phyloP scores from a whole-genome alignment of 1,284 basidiomycete genomes.

The Lentinus polychrous region DNA sequence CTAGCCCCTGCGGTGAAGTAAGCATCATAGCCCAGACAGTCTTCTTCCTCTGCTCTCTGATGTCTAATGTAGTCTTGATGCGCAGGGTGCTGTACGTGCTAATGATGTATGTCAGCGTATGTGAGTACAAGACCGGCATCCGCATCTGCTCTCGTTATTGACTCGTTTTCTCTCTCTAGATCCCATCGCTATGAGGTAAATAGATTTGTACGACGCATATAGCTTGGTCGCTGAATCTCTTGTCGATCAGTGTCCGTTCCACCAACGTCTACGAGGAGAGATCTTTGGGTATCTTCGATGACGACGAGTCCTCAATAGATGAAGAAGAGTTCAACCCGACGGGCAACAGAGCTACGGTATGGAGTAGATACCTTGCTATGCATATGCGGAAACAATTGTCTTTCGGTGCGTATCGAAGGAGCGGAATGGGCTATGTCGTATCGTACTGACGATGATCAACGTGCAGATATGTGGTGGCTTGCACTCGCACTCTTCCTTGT shows the following conservation, averaged over 20 bases:
- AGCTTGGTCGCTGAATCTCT: slow-evolving; percentile 19
- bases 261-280: slow-evolving; percentile 98
- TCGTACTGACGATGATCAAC: not conserved
- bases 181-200: slow-evolving; percentile 30
- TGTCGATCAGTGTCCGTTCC: slow-evolving; percentile 65
- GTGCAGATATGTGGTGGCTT: slow-evolving; percentile 85
- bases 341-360: slow-evolving; percentile 49
- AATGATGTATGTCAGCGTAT: slow-evolving; percentile 46
- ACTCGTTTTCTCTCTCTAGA: slow-evolving; percentile 25
- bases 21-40: slow-evolving; percentile 15
- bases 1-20: slow-evolving; percentile 71
- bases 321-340: slow-evolving; percentile 39
- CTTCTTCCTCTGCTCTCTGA: not conserved
- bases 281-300: slow-evolving; percentile 70
- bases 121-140: slow-evolving; percentile 16
- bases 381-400: slow-evolving; percentile 86
- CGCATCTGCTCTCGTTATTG: not conserved
- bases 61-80: not conserved
- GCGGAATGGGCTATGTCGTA: not conserved
- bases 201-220: slow-evolving; percentile 10
- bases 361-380: slow-evolving; percentile 73
- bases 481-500: slow-evolving; percentile 72
- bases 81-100: slow-evolving; percentile 49
- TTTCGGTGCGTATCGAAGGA: slow-evolving; percentile 49
- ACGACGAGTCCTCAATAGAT: slow-evolving; percentile 42